Conservation (phyloP, 257 asterid genomes). For the Solanum stenotomum region DNA sequence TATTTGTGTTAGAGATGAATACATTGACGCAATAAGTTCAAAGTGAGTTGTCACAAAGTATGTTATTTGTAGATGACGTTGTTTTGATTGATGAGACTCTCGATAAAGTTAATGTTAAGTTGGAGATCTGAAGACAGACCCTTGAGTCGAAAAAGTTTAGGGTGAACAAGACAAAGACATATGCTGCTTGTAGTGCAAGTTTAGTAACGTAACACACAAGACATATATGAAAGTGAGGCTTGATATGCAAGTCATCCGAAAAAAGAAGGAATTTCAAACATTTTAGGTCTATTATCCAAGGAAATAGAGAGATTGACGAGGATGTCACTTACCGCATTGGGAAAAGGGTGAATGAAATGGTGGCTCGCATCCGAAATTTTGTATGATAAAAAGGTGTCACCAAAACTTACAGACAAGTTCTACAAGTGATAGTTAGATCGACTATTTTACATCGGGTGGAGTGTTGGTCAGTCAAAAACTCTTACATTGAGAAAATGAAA, state of each 20-base stretch:
- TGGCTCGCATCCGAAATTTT: not conserved
- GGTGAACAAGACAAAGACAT: no score
- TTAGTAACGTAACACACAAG: no score
- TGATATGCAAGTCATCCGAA: not conserved
- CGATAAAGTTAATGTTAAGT: no score
- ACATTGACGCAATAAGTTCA: not conserved
- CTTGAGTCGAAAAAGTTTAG: not conserved
- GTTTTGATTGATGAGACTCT: not conserved
- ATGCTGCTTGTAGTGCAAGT: not conserved
- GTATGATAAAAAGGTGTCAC: not conserved
- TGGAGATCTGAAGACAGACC: not conserved
- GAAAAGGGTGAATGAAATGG: not conserved
- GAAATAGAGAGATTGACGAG: not conserved
- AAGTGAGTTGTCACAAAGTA: not conserved
- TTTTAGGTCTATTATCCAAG: not conserved
- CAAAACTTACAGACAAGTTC: no score
- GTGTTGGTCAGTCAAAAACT: not conserved
- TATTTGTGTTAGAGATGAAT: not conserved
- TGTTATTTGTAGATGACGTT: not conserved
- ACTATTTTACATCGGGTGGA: not conserved
- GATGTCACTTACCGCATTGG: not conserved
- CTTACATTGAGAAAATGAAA: not conserved
- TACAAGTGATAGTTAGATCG: not conserved
- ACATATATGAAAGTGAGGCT: not conserved
- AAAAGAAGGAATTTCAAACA: no score